phyloP scores from a whole-genome alignment of 1,284 basidiomycete species.

The Anthracocystis panici-leucophaei region DNA sequence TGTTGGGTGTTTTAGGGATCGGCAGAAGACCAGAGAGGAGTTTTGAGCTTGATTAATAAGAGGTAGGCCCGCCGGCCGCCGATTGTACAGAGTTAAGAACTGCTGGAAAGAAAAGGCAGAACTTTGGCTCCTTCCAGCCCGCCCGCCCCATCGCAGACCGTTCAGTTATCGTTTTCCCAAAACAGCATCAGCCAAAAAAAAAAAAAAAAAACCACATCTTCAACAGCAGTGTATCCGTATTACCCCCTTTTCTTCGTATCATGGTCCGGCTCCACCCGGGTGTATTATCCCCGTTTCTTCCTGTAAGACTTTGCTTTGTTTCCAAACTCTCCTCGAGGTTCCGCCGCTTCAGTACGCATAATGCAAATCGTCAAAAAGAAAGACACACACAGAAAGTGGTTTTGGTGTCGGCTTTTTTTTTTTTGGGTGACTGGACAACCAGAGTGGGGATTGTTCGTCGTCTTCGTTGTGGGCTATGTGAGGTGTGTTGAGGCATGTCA shows the following conservation, averaged over 20 bases:
- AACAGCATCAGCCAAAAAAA: constrained; percentile 2
- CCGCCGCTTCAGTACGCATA: no score
- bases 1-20: constrained; percentile 98
- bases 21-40: constrained; percentile 97
- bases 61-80: not conserved
- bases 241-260: not conserved
- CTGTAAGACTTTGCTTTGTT: not conserved
- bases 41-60: constrained; percentile 70
- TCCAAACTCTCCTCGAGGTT: not conserved
- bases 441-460: no score
- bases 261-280: constrained; percentile 8
- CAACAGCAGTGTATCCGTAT: constrained; percentile 22
- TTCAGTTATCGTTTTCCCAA: no score
- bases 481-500: no score
- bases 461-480: no score
- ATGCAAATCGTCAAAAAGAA: no score
- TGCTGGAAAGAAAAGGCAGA: no score
- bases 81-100: no score
- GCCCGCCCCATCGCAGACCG: no score
- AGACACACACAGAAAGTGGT: not conserved
- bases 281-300: not conserved
- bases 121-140: no score
- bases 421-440: no score
- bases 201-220: constrained; percentile 12
- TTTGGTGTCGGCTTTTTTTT: no score